Evolutionary conservation across 2,329 filamentous ascomycete genomes (phyloP), one percentile per base, ranked within the genome.

Genomic region (Claviceps digitariae): DNA sequence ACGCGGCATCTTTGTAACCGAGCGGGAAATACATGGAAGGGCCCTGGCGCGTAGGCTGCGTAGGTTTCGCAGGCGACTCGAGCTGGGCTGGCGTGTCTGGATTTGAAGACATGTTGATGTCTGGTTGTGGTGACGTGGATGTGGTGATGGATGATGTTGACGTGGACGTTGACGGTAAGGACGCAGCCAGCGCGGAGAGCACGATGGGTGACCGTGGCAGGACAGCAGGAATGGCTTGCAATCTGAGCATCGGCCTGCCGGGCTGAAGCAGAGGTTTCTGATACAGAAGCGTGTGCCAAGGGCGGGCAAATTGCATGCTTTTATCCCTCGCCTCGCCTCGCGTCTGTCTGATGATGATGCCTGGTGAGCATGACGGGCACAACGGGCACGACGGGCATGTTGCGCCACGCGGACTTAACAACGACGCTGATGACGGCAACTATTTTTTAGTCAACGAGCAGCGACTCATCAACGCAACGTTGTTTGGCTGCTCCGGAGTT

Each of bases 1-100:
- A 84, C 57, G 89, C 88, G 17, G 88, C 91, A 55, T 95, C 90
- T 63, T 90, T 93, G 72, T 95, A 95, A 50, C 90, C 84, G 23
- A 97, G 72, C 2, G 93, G 90, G 60, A 98, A 97, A 67, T 79
- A 83, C 1, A 63, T 63, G 1, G 62, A 55, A 1, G 63, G 61
- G 29, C 62, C 64, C 23, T 59, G 57, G 13, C 10, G 49, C 44
- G 13, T 12, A 46, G 63, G 57, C 43, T 63, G 59, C 52, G n/a
- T n/a, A n/a, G n/a, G n/a, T n/a, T n/a, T n/a, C n/a, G 63, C 63
- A 13, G 63, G 63, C n/a, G 63, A 61, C 31, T 58, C 54, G 23
- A 63, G 58, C 13, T 62, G 59, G 47, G 61, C 57, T 17, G 61
- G 54, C 2, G 61, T 55, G 48, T 60, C 62, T 48, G 69, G 66